Conservation (phyloP, 2,329 filamentous ascomycete species). For the Trichoderma arundinaceum region DNA sequence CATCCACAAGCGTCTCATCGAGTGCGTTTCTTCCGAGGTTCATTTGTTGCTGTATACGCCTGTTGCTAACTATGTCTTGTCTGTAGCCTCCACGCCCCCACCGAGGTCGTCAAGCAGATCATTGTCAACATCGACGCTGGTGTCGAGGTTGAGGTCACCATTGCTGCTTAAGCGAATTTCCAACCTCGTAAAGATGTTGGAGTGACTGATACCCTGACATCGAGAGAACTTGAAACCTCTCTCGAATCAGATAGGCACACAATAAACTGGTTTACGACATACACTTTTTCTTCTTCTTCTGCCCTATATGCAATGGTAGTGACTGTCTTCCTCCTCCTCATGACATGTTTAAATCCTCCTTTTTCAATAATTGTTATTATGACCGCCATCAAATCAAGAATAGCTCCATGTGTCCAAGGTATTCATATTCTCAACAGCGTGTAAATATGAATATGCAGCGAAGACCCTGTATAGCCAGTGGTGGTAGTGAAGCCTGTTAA, state of each 20-base stretch:
- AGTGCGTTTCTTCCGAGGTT: slow-evolving; percentile 61
- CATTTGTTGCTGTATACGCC: not conserved
- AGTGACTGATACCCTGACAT: slow-evolving; percentile 19
- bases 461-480: not conserved
- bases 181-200: slow-evolving; percentile 17
- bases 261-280: slow-evolving; percentile 30
- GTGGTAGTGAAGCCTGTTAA: slow-evolving; percentile 25
- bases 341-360: not conserved
- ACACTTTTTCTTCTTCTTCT: not conserved
- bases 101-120: slow-evolving; percentile 96
- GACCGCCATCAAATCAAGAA: not conserved
- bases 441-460: not conserved
- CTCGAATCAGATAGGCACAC: slow-evolving; percentile 34
- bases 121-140: slow-evolving; percentile 95
- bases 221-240: slow-evolving; percentile 21
- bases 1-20: slow-evolving; percentile 98
- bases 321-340: not conserved
- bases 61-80: slow-evolving; percentile 31
- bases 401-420: not conserved
- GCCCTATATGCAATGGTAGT: not conserved
- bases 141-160: slow-evolving; percentile 92
- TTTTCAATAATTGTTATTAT: not conserved
- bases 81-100: slow-evolving; percentile 89
- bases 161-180: slow-evolving; percentile 69
- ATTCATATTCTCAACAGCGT: not conserved